A percentile compares a stretch with the other conserved stretches of the same genome.
Conservation (phyloP, 2,329 filamentous ascomycete species). For the Teratosphaeria gauchensis region DNA sequence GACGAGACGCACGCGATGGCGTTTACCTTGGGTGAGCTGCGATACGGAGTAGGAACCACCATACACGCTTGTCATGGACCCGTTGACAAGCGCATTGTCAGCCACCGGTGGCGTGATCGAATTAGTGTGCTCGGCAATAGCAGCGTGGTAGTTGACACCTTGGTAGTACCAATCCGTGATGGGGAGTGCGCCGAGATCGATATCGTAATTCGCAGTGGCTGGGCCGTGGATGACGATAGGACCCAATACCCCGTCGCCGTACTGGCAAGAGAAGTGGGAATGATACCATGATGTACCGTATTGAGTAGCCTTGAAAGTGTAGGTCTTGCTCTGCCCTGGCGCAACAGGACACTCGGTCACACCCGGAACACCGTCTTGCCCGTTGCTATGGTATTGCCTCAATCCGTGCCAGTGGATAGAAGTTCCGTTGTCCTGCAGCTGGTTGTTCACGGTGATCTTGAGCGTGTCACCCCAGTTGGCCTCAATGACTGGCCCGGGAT, state of each 20-base stretch:
- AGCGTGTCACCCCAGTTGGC: conserved; percentile 22
- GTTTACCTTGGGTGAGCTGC: conserved; percentile 28
- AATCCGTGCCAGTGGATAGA: conserved; percentile 56
- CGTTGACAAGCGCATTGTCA: conserved; percentile 39
- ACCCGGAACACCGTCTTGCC: conserved; percentile 49
- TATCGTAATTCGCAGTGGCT: conserved; percentile 49
- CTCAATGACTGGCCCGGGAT: conserved; percentile 43
- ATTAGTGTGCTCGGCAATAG: conserved; percentile 20
- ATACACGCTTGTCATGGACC: conserved; percentile 29
- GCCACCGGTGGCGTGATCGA: conserved; percentile 32
- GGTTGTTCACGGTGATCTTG: conserved; percentile 50
- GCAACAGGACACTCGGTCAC: conserved; percentile 39
- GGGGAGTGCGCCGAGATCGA: conserved; percentile 51
- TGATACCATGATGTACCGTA: conserved; percentile 42
- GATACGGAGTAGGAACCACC: conserved; percentile 23
- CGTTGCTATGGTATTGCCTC: conserved; percentile 45
- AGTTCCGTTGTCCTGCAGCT: conserved; percentile 46
- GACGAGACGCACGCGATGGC: conserved; percentile 36
- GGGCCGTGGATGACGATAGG: conserved; percentile 54
- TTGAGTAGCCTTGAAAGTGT: conserved; percentile 47
- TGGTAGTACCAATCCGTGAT: conserved; percentile 49
- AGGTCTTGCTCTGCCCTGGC: conserved; percentile 44
- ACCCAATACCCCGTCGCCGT: conserved; percentile 51
- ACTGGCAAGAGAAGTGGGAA: conserved; percentile 47
- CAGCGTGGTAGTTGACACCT: conserved; percentile 16